Conservation (phyloP, 345 rosid species). For the Nephelium lappaceum region DNA sequence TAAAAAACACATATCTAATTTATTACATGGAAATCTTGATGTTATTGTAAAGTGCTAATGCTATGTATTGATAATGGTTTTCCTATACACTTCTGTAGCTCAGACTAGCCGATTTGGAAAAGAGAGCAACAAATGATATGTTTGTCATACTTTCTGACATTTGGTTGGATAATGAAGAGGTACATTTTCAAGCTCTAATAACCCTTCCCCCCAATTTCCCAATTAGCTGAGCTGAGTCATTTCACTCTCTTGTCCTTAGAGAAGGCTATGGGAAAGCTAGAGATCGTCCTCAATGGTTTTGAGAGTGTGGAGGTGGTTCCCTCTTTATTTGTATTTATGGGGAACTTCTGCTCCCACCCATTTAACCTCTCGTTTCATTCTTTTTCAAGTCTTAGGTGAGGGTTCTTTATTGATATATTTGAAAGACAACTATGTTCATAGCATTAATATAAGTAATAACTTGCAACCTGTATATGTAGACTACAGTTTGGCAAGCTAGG, state of each 20-base stretch:
- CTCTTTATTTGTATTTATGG: constrained; percentile 95
- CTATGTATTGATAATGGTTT: constrained; percentile 11
- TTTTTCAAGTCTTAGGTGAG: constrained; percentile 76
- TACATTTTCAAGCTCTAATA: constrained; percentile 27
- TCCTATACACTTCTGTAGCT: constrained; percentile 56
- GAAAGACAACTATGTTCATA: background rate
- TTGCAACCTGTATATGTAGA: constrained; percentile 36
- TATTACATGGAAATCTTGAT: background rate
- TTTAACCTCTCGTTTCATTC: constrained; percentile 83
- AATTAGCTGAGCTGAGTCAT: constrained; percentile 39
- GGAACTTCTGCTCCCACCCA: constrained; percentile 80
- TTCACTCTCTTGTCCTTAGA: constrained; percentile 46
- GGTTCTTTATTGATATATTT: background rate
- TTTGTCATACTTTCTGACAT: constrained; percentile 90
- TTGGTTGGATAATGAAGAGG: constrained; percentile 92
- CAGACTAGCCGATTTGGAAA: constrained; percentile 65
- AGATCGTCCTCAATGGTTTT: constrained; percentile 74
- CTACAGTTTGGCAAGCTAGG: constrained; percentile 83
- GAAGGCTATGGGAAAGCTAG: constrained; percentile 82
- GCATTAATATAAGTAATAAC: background rate
- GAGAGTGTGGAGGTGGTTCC: constrained; percentile 82
- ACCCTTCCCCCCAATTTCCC: constrained; percentile 9
- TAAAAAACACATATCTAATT: constrained; percentile 9
- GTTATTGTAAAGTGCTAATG: background rate
- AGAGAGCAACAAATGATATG: constrained; percentile 72